Evolutionary conservation across 23 red algal genomes (phyloP).

Genomic region (Chondrus crispus): DNA sequence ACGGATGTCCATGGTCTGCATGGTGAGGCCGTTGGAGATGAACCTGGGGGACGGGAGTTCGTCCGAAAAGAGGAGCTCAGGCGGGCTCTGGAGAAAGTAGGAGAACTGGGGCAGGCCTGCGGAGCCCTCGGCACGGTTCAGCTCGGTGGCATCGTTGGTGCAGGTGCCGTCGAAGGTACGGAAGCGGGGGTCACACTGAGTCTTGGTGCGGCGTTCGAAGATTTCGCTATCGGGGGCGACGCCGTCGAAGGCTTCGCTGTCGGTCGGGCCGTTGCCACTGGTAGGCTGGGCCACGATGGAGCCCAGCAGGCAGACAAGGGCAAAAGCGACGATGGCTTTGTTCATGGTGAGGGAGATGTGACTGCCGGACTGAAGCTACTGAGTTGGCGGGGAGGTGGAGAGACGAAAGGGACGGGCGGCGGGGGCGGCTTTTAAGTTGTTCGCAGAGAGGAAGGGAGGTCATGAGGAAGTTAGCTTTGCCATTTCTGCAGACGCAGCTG

Average conservation of each 20-base stretch:
- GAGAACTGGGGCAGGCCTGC: slow-evolving; percentile 5
- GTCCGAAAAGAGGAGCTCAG: background rate
- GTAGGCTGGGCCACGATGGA: background rate
- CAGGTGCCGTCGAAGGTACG: slow-evolving; percentile 24
- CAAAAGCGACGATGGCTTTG: background rate
- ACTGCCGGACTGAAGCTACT: too few species aligned
- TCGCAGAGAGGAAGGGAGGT: too few species aligned
- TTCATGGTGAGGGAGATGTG: too few species aligned
- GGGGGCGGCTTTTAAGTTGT: too few species aligned
- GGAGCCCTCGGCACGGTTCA: background rate
- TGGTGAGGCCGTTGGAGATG: background rate
- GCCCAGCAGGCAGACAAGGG: background rate
- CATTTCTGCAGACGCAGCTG: too few species aligned
- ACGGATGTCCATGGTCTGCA: too few species aligned
- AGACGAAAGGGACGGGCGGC: too few species aligned
- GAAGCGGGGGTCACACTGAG: background rate
- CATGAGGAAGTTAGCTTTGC: too few species aligned
- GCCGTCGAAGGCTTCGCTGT: too few species aligned
- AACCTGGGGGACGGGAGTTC: too few species aligned
- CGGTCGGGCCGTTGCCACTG: background rate
- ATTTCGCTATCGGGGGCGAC: too few species aligned
- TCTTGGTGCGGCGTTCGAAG: background rate
- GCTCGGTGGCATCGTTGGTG: background rate
- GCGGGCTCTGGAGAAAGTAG: background rate
- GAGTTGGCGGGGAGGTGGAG: too few species aligned